Evolutionary conservation across 129 eudicot species (phyloP).

Genomic region (Chrysanthemum seticuspe): DNA sequence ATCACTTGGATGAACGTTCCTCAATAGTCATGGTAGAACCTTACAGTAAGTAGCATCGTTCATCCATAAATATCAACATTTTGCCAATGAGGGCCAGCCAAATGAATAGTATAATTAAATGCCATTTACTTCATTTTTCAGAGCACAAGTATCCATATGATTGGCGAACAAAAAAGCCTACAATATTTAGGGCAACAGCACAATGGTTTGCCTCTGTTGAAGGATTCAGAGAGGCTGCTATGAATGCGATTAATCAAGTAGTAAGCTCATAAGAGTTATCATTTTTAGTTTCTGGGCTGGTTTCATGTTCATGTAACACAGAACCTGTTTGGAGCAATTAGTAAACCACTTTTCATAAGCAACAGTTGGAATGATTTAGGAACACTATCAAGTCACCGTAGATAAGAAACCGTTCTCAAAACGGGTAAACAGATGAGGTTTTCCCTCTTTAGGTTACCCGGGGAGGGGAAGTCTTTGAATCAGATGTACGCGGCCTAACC

Average conservation of each 20-base stretch:
- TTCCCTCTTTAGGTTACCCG: too few species aligned
- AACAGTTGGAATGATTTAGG: background rate
- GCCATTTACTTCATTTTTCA: conserved; percentile 9
- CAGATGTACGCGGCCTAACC: too few species aligned
- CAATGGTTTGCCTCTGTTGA: conserved; percentile 99
- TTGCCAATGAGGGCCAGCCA: background rate
- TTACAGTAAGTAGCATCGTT: too few species aligned
- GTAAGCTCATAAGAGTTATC: background rate
- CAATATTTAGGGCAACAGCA: conserved; percentile 97
- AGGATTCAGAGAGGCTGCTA: conserved; percentile 81
- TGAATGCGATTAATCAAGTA: conserved; percentile 76
- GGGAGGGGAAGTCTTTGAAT: too few species aligned
- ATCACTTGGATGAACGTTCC: conserved; percentile 60
- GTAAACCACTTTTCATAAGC: background rate
- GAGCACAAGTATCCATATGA: conserved; percentile 97
- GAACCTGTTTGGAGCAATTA: too few species aligned
- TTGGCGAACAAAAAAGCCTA: conserved; percentile 98
- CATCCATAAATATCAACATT: conserved; percentile 16
- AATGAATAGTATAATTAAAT: background rate
- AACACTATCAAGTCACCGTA: background rate
- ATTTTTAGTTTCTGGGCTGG: too few species aligned
- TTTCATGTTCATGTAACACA: too few species aligned
- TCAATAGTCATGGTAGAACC: too few species aligned
- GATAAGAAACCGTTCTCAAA: too few species aligned
- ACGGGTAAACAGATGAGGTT: too few species aligned